A percentile compares a stretch with the other conserved stretches of the same genome.
phyloP scores from a whole-genome alignment of 176 grass and related monocot species.

The Otatea glauca region DNA sequence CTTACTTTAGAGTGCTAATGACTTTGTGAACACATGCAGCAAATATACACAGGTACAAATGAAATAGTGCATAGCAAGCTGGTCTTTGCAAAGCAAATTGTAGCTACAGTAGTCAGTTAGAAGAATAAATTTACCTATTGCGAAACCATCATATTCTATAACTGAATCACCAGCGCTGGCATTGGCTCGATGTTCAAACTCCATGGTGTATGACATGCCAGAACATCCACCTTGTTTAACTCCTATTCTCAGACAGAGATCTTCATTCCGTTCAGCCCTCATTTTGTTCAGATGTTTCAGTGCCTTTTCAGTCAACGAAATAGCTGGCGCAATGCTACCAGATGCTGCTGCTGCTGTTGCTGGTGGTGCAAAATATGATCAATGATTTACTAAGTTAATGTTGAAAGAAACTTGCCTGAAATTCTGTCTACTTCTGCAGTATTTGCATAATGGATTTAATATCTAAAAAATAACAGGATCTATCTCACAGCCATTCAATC shows the following conservation, averaged over 20 bases:
- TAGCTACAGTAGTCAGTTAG: background rate
- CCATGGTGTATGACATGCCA: slow-evolving; percentile 99
- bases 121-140: slow-evolving; percentile 63
- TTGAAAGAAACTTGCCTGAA: background rate
- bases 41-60: background rate
- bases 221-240: slow-evolving; percentile 98
- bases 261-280: slow-evolving; percentile 77
- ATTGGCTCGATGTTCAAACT: slow-evolving; percentile 72
- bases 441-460: background rate
- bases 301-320: slow-evolving; percentile 86
- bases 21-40: background rate
- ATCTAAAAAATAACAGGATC: background rate
- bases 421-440: background rate
- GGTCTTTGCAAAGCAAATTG: background rate
- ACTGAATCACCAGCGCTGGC: slow-evolving; percentile 65
- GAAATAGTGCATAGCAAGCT: background rate
- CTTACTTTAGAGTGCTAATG: background rate
- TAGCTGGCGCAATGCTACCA: slow-evolving; percentile 75
- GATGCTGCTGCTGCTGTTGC: slow-evolving; percentile 53
- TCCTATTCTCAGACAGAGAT: slow-evolving; percentile 94
- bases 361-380: slow-evolving; percentile 42
- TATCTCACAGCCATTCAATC: background rate
- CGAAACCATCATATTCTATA: slow-evolving; percentile 90
- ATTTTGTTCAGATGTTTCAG: slow-evolving; percentile 85
- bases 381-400: background rate